Evolutionary conservation across 805 yeast species (phyloP).

Genomic region (Spathaspora passalidarum): DNA sequence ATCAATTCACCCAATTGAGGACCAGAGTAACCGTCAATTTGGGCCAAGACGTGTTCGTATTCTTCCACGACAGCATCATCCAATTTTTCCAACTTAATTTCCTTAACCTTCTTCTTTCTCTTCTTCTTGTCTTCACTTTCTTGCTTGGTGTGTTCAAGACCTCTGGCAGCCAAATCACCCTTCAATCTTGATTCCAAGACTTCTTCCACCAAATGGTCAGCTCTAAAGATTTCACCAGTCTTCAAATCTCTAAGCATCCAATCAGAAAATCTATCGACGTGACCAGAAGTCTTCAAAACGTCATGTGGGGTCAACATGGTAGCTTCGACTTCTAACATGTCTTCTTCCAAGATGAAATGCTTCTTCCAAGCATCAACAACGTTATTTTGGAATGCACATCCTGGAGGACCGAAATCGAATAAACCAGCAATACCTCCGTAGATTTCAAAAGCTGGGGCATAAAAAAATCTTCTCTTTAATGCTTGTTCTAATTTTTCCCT

Average conservation of each 20-base stretch:
- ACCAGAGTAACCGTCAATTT: constrained; percentile 95
- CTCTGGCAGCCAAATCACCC: constrained; percentile 97
- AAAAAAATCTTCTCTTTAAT: constrained; percentile 92
- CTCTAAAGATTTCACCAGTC: constrained; percentile 97
- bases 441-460: constrained; percentile 94
- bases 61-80: constrained; percentile 78
- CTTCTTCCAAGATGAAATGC: constrained; percentile 96
- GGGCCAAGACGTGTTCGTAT: constrained; percentile 83
- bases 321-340: constrained; percentile 97
- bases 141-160: constrained; percentile 51
- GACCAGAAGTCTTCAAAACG: constrained; percentile 97
- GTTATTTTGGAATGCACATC: constrained; percentile 97
- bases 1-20: constrained; percentile 88
- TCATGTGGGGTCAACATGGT: constrained; percentile 98
- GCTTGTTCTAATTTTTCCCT: constrained; percentile 90
- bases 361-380: constrained; percentile 95
- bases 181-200: constrained; percentile 93
- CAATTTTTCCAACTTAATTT: constrained; percentile 81
- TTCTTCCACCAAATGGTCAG: constrained; percentile 97
- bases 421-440: constrained; percentile 99
- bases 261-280: constrained; percentile 97
- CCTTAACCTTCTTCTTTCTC: constrained; percentile 87
- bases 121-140: constrained; percentile 66
- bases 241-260: constrained; percentile 97
- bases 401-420: constrained; percentile 99